These are phyloP conservation scores for Fusarium xyrophilum DNA, from an alignment of 2,329 filamentous ascomycete species.

Conservation along the genomic window DNA sequence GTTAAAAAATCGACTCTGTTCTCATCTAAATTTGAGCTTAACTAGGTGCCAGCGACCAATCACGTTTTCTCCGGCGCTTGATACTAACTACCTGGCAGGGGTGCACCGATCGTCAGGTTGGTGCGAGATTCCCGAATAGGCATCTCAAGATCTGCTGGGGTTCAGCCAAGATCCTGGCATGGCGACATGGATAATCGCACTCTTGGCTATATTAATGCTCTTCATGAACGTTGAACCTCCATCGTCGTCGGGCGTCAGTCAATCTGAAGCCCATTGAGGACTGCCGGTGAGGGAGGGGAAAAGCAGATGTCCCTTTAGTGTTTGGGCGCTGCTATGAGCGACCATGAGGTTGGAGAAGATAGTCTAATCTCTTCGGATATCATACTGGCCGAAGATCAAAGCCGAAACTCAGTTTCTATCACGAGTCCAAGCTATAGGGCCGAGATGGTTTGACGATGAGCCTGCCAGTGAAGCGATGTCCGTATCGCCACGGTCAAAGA, in stretches of 20 bases:
- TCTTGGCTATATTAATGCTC: background rate
- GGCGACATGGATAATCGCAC: background rate
- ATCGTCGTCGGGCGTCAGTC: background rate
- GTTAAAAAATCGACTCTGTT: background rate
- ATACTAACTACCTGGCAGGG: background rate
- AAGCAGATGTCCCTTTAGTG: background rate
- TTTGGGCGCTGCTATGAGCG: too few relatives aligned
- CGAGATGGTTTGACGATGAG: background rate
- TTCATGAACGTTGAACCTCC: background rate
- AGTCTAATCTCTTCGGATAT: background rate
- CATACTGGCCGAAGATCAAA: background rate
- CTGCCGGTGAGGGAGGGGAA: too few relatives aligned
- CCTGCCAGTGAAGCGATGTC: background rate
- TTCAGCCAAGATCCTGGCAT: constrained; percentile 20
- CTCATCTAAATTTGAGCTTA: constrained; percentile 1
- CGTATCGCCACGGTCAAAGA: background rate
- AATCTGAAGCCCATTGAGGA: too few relatives aligned
- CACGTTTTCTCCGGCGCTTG: background rate
- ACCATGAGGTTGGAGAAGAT: background rate
- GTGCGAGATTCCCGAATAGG: background rate
- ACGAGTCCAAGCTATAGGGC: background rate
- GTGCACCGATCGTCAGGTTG: background rate
- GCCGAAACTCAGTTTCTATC: background rate
- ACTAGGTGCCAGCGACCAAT: background rate
- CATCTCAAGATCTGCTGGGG: background rate